These are phyloP conservation scores for Suhomyces emberorum DNA, from an alignment of 805 yeast species.

Conservation along the genomic window DNA sequence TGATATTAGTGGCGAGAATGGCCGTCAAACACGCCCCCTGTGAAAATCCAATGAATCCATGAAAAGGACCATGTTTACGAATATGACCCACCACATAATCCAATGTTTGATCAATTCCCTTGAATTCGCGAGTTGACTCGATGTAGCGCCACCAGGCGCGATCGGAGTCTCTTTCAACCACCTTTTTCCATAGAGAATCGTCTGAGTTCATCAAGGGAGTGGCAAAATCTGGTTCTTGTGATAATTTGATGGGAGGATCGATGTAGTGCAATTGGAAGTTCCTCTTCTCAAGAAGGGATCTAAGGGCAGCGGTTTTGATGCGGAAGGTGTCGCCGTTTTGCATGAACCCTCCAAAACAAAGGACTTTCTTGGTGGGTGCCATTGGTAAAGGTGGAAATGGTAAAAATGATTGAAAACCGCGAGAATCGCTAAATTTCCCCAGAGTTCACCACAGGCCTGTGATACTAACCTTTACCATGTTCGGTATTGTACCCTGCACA, in stretches of 20 bases:
- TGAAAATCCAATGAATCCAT: constrained; percentile 41
- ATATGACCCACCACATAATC: constrained; percentile 25
- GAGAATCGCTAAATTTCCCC: too few relatives aligned
- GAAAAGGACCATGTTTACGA: constrained; percentile 37
- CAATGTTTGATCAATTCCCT: constrained; percentile 28
- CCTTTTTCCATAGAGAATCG: constrained; percentile 21
- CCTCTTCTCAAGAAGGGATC: constrained; percentile 23
- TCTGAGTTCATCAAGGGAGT: background rate
- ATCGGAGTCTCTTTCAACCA: constrained; percentile 26
- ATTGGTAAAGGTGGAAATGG: too few relatives aligned
- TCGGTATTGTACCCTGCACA: too few relatives aligned
- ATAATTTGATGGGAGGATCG: constrained; percentile 25
- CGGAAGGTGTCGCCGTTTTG: constrained; percentile 34
- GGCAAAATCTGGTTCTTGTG: background rate
- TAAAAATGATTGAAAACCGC: too few relatives aligned
- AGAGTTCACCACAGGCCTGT: too few relatives aligned
- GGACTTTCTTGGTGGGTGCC: constrained; percentile 13
- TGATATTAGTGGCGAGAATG: constrained; percentile 23
- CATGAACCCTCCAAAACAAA: constrained; percentile 38
- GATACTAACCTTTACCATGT: too few relatives aligned
- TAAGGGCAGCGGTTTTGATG: constrained; percentile 32
- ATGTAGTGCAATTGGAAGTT: constrained; percentile 29
- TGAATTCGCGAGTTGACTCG: constrained; percentile 17
- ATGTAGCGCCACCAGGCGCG: constrained; percentile 38
- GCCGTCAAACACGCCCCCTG: constrained; percentile 43